Base-by-base conservation (phyloP, 257 asterid species). In the Misopates orontium region DNA sequence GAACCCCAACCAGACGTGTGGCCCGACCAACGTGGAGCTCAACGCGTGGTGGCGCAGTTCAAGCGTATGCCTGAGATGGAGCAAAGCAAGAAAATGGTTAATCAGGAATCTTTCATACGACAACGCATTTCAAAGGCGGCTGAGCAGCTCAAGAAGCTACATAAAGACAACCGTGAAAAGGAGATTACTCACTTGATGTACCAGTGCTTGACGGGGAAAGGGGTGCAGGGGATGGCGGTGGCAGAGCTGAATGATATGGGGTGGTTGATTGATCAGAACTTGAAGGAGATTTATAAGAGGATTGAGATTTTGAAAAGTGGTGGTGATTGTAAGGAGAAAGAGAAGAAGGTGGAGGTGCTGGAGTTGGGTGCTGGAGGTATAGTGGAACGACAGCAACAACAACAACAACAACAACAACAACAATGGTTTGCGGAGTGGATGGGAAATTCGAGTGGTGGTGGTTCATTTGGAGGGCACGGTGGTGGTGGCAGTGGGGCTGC, bases 31-130 rank as follows among this genome's bases (percentile, higher is more conserved):
- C 55, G 74, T 8, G 94, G 87, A 16, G 95, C 80, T 18, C 94
- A 80, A 11, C 82, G 77, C 10, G 89, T 90, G 21, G 71, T 87
- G 22, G 73, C 84, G 0, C 94, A 87, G 79, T 90, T 90, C 79
- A 84, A 81, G 57, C 82, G 90, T 48, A 85, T 87, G 88, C 97
- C 96, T 8, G 97, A 90, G 73, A 90, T 90, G 95, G 97, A 90
- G 72, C 96, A 87, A 42, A 85, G 90, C 87, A 90, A 87, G 76
- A 90, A 90, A 64, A 90, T 90, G 97, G 88, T 87, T 45, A 87
- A 82, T 52, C 97, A 90, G 39, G 97, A 90, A 56, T 71, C 84
- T 8, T 87, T 87, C 75, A 73, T 87, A 65, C 74, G 88, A 58
- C 79, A 78, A 41, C 73, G 97, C 20, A 82, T 85, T 1, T 24